Conservation (phyloP, 495 filamentous ascomycete species). For the Annulohypoxylon bovei region DNA sequence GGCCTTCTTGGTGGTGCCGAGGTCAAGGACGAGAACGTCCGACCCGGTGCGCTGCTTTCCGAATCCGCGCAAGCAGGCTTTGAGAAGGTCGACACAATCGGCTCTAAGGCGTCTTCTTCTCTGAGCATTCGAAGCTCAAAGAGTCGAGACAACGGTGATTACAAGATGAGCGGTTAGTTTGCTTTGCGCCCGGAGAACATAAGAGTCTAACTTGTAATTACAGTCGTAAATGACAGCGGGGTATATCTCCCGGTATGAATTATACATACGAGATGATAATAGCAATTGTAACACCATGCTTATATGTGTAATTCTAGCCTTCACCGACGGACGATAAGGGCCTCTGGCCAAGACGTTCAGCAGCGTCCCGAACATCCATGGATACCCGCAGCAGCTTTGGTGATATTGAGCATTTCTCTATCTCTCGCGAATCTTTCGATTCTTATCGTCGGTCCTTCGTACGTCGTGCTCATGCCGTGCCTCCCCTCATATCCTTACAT, state of each 20-base stretch:
- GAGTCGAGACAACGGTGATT: constrained; percentile 72
- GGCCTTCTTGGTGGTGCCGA: constrained; percentile 49
- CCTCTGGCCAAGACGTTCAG: constrained; percentile 81
- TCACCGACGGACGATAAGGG: constrained; percentile 88
- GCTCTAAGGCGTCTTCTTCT: constrained; percentile 65
- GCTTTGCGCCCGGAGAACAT: constrained; percentile 10
- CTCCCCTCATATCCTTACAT: background rate
- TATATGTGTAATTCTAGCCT: constrained; percentile 64
- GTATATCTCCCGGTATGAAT: constrained; percentile 88
- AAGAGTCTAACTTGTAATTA: constrained; percentile 37
- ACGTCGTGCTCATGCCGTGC: constrained; percentile 54
- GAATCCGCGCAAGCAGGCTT: constrained; percentile 55
- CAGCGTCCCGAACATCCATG: constrained; percentile 71
- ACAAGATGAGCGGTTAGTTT: constrained; percentile 81
- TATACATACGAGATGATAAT: background rate
- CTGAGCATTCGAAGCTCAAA: constrained; percentile 68
- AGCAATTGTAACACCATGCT: constrained; percentile 8
- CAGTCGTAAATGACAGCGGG: constrained; percentile 96
- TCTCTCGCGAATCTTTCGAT: constrained; percentile 97
- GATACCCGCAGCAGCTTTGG: constrained; percentile 73
- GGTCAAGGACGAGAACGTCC: constrained; percentile 63
- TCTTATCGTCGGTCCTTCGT: constrained; percentile 97
- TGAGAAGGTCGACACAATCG: constrained; percentile 64
- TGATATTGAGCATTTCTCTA: constrained; percentile 93
- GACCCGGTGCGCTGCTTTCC: constrained; percentile 52